Evolutionary conservation across 1,139 yeast species (phyloP), one percentile per base, ranked within the genome.

Genomic region (Blastobotrys aristatus): DNA sequence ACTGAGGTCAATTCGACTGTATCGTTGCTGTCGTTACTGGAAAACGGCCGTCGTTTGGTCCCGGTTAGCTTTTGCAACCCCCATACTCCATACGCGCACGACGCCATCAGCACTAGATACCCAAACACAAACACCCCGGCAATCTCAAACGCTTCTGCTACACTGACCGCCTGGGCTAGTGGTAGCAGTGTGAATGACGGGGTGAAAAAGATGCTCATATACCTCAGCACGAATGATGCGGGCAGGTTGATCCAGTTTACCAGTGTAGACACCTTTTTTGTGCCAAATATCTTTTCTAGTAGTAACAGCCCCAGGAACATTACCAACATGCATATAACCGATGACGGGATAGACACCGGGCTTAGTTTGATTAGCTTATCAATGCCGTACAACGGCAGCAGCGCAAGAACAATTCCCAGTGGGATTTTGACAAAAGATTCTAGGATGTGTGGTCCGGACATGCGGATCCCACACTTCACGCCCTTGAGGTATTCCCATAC

Each of bases 171-270:
- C 33, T 76, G 75, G 14, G 87, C 76, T 47, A 84, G 70, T 0
- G 94, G 92, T 43, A 85, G 72, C 1, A 82, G 75, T 24, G 84
- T 79, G 58, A 85, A 84, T 0, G 89, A 80, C 0, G 94, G 92
- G 1, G 86, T 80, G 69, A 85, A 85, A 61, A 80, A 84, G 8
- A 84, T 75, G 62, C 82, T 84, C 66, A 85, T 85, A 92, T 92
- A 85, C 49, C 83, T 73, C 50, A 85, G 69, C 2, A 83, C 71
- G 61, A 84, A 84, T 48, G 84, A 84, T 68, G 80, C 77, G 0
- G 86, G 82, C 1, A 85, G 77, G 47, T 80, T 80, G 46, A 82
- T 69, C 20, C 77, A 57, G 10, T 43, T 41, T 44, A 83, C 68
- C 37, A 79, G 65, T 32, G 63, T 61, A n/a, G 71, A 66, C 2